Conservation (phyloP, 306 rosid species). For the Leucaena leucocephala region DNA sequence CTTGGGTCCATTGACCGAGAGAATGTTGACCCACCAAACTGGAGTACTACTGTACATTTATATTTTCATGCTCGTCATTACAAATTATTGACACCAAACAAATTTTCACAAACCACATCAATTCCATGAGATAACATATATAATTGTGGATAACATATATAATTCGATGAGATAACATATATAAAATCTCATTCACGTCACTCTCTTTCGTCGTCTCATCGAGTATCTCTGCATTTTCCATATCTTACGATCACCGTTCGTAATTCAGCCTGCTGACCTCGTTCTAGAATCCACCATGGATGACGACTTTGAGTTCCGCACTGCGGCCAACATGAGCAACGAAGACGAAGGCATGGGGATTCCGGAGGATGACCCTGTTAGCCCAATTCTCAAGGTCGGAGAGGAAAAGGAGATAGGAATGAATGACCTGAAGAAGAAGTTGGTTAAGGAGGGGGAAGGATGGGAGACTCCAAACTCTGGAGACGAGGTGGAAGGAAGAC, state of each 20-base stretch:
- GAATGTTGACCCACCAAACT: neutral
- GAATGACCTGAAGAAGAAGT: constrained; percentile 85
- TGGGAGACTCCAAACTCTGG: constrained; percentile 83
- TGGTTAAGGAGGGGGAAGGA: constrained; percentile 75
- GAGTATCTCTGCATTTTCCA: neutral
- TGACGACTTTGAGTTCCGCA: constrained; percentile 63
- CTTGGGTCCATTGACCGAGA: neutral
- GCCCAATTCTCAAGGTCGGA: constrained; percentile 66
- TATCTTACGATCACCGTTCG: neutral
- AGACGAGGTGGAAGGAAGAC: constrained; percentile 89
- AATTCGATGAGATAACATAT: too few species aligned
- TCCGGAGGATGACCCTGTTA: constrained; percentile 41
- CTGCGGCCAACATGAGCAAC: constrained; percentile 7
- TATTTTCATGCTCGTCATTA: neutral
- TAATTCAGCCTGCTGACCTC: neutral
- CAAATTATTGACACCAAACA: neutral
- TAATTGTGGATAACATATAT: too few species aligned
- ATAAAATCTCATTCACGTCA: neutral
- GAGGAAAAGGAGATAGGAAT: constrained; percentile 89
- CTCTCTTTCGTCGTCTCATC: neutral
- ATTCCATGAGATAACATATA: too few species aligned
- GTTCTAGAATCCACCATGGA: constrained; percentile 44
- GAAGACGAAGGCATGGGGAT: constrained; percentile 53
- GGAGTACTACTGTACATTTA: neutral
- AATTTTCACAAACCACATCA: too few species aligned